Percentiles rank a stretch among this genome's conserved stretches.
Conservation (phyloP, 805 yeast genomes). For the Candida boleticola region DNA sequence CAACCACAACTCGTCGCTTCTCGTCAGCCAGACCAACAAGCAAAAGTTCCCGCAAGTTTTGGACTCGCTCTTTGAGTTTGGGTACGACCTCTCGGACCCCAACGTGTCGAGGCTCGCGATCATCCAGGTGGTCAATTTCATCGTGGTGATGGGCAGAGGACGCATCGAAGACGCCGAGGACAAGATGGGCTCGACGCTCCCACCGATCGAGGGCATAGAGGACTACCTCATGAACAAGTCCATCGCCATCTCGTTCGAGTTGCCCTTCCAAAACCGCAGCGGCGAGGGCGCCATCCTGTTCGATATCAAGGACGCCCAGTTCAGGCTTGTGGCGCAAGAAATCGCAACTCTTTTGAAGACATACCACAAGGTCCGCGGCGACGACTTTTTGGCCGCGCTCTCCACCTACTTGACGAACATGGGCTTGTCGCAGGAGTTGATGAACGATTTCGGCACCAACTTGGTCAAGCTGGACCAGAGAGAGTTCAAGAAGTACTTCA, state of each 20-base stretch:
- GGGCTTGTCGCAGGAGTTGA: constrained; percentile 57
- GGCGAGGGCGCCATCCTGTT: constrained; percentile 38
- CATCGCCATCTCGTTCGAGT: constrained; percentile 68
- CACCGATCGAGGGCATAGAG: constrained; percentile 66
- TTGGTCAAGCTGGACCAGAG: constrained; percentile 56
- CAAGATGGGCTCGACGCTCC: constrained; percentile 44
- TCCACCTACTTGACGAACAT: constrained; percentile 53
- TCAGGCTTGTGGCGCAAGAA: constrained; percentile 71
- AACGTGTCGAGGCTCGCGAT: constrained; percentile 67
- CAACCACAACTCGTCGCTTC: constrained; percentile 76
- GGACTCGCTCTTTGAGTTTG: constrained; percentile 61
- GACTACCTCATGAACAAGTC: constrained; percentile 66
- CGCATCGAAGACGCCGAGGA: constrained; percentile 62
- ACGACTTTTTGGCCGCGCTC: constrained; percentile 45
- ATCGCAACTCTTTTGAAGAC: constrained; percentile 67
- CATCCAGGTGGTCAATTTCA: constrained; percentile 62
- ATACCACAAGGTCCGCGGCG: constrained; percentile 44
- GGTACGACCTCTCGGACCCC: constrained; percentile 62
- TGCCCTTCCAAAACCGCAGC: constrained; percentile 62
- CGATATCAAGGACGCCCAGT: constrained; percentile 76
- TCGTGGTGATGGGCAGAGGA: constrained; percentile 58
- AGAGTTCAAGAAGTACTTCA: constrained; percentile 70
- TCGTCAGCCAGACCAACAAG: constrained; percentile 68
- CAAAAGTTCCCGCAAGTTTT: constrained; percentile 58
- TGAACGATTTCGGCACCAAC: constrained; percentile 59